Evolutionary conservation across 768 basidiomycete genomes (phyloP), one percentile per base, ranked within the genome.

Genomic region (Russula sp.): DNA sequence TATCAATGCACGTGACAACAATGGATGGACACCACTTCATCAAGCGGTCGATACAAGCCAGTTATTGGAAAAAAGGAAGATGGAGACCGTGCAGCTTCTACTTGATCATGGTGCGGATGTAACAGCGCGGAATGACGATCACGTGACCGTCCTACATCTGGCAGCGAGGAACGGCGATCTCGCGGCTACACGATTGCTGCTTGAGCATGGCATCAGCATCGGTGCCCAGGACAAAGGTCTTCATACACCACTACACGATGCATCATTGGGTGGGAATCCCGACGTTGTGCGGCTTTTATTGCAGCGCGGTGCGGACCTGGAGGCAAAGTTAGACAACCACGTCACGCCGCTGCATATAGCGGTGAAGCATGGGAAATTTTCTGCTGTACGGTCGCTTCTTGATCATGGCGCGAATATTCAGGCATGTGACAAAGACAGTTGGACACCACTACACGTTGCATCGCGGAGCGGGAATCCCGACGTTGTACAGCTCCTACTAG

Each of bases 151-250:
- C 0, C 11, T 51, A 2, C 28, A 22, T 30, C 26, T 18, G 6
- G 50, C 50, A 28, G 50, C 28, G 28, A 13, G 7, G 13, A 11
- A 20, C 42, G 32, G 32, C 9, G 18, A 52, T 8, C 30, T 52
- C 30, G 20, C 51, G 13, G 18, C 51, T 20, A 20, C 32, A 7
- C 18, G 20, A 11, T 3, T 32, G 30, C 30, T 52, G 9, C 26
- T 52, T 14, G 51, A 32, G 16, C 30, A 52, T 16, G 51, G 51
- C 16, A 3, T 3, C 14, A 42, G 5, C 18, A 16, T 42, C 5
- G 16, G 7, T 16, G 5, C 6, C 2, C 40, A 3, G 0, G 9
- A n/a, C 20, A 44, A 0, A 0, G 0, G 5, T 16, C 10, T 16
- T 14, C 5, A 6, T 14, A 46, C 44, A 22, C n/a, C 44, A 11